These are phyloP conservation scores for Beauveria pseudobassiana DNA, from an alignment of 2,329 filamentous ascomycete species.

Conservation along the genomic window DNA sequence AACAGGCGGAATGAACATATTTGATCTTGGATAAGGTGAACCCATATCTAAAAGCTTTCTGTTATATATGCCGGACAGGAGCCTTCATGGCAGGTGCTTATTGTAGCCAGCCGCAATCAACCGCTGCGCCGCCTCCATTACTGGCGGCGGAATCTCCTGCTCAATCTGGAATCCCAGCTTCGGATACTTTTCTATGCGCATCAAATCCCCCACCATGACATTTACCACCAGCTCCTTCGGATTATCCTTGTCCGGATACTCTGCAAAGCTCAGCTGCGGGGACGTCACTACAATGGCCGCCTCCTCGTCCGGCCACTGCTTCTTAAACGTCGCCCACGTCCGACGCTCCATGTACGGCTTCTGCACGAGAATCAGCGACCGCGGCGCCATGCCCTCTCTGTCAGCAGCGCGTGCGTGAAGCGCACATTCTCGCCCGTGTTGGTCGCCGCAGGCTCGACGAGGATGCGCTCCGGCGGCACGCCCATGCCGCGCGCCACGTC, in stretches of 20 bases:
- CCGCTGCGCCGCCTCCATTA: slow-evolving; percentile 34
- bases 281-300: slow-evolving; percentile 33
- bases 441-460: slow-evolving; percentile 32
- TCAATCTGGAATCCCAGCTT: slow-evolving; percentile 35
- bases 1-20: background rate
- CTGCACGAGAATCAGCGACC: slow-evolving; percentile 35
- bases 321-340: slow-evolving; percentile 38
- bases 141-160: slow-evolving; percentile 32
- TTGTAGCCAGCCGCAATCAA: slow-evolving; percentile 32
- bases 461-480: slow-evolving; percentile 29
- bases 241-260: slow-evolving; percentile 35
- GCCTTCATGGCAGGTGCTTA: slow-evolving; percentile 28
- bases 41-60: background rate
- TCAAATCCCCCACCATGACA: slow-evolving; percentile 38
- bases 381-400: slow-evolving; percentile 18
- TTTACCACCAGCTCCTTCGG: slow-evolving; percentile 33
- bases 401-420: slow-evolving; percentile 32
- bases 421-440: slow-evolving; percentile 43
- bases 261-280: slow-evolving; percentile 29
- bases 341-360: slow-evolving; percentile 43
- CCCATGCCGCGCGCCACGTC: slow-evolving; percentile 31
- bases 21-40: background rate
- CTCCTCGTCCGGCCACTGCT: slow-evolving; percentile 34
- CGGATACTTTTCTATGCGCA: slow-evolving; percentile 36
- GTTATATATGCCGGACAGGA: background rate